Base-by-base conservation (phyloP, 768 basidiomycete genomes). In the Leccinum truebloodii region DNA sequence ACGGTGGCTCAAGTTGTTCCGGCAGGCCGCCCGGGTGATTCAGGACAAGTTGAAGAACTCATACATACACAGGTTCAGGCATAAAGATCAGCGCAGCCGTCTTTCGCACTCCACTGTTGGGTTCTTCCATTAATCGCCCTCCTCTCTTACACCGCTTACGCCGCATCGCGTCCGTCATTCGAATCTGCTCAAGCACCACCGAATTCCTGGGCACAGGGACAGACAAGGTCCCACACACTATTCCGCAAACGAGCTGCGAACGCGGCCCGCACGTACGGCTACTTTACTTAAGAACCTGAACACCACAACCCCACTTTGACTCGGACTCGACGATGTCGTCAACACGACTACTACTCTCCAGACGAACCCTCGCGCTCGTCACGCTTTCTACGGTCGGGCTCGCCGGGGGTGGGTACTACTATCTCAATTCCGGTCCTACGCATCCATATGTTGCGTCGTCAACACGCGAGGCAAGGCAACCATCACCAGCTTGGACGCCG, bases 401-500 rank as follows among this genome's bases (percentile, higher is more conserved):
- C 20, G 75, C 81, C 8, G 87, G 83, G 5, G 81, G 83, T 13
- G 84, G 87, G 3, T 89, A 88, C 76, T 86, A 80, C 75, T 90
- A 85, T 68, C 80, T 92, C 58, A 89, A 87, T 68, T 90, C 89
- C 3, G 88, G 89, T 0, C 87, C 88, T 12, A 78, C 84, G 0
- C 44, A 46, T 46, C 44, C 44, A 20, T 88, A 88, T 67, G 86
- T 88, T 0, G 72, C 74, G 0, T n/a, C 44, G n/a, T 84, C 89
- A 3, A 89, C 86, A 0, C 80, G 81, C 55, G 84, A 85, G 59
- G 84, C 83, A 0, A 82, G 89, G n/a, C 77, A 87, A 3, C 88
- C 90, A 3, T 90, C 88, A 1, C 86, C 89, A 2, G 80, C 85
- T 76, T 93, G 91, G 91, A 86, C 86, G 0, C 90, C 91, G 0